These are phyloP conservation scores for Mucor saturninus DNA, from an alignment of 371 early-diverging fungal species.

Conservation along the genomic window DNA sequence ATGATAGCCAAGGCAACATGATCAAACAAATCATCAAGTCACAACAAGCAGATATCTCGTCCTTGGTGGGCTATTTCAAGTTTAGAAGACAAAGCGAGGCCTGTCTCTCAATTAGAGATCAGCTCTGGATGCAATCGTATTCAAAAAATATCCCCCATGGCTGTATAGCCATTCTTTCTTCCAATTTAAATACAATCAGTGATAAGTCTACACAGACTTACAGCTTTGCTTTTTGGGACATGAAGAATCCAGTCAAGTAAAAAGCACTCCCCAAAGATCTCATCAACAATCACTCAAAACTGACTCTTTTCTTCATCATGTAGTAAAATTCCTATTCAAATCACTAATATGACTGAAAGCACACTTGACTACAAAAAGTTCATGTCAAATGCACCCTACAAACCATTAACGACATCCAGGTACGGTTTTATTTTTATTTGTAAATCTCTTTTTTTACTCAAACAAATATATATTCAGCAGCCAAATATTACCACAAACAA, in stretches of 20 bases:
- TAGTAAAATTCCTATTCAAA: slow-evolving; percentile 18
- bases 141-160: slow-evolving; percentile 20
- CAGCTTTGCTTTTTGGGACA: slow-evolving; percentile 32
- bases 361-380: slow-evolving; percentile 18
- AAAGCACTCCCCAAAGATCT: not conserved
- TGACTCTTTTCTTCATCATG: not conserved
- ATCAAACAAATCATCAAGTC: not conserved
- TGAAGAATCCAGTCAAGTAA: slow-evolving; percentile 13
- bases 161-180: slow-evolving; percentile 25
- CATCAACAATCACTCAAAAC: not conserved
- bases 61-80: slow-evolving; percentile 29
- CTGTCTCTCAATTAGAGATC: slow-evolving; percentile 18
- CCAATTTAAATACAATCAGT: not conserved
- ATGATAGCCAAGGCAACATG: slow-evolving; percentile 17
- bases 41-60: slow-evolving; percentile 11
- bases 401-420: slow-evolving; percentile 10
- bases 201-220: slow-evolving; percentile 27
- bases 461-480: not conserved
- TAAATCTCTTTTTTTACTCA: not conserved
- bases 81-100: slow-evolving; percentile 21
- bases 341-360: slow-evolving; percentile 27
- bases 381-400: slow-evolving; percentile 25
- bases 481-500: not conserved
- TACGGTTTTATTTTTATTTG: not conserved
- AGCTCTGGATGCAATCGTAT: slow-evolving; percentile 21